phyloP scores from a whole-genome alignment of 345 rosid species.

The Garcia nutans region DNA sequence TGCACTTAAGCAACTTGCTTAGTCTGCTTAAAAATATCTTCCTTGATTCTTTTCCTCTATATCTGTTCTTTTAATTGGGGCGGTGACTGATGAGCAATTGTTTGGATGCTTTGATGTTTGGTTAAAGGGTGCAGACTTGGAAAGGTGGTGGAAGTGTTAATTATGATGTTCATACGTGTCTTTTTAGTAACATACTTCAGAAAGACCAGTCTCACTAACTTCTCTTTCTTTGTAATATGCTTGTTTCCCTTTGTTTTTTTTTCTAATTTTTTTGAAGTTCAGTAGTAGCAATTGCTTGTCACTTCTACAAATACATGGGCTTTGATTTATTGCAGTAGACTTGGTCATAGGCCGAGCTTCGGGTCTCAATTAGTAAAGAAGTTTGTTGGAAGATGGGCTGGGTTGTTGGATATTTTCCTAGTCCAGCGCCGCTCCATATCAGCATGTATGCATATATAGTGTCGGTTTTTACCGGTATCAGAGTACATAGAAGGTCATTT shows the following conservation, averaged over 20 bases:
- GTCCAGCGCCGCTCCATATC: no score
- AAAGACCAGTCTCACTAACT: not conserved
- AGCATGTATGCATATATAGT: no score
- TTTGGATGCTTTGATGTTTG: conserved; percentile 21
- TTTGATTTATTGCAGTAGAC: no score
- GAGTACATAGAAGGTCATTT: no score
- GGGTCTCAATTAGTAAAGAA: no score
- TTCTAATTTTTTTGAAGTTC: no score
- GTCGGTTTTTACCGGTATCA: no score
- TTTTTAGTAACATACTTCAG: not conserved
- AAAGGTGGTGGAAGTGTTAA: conserved; percentile 10
- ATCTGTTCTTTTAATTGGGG: not conserved
- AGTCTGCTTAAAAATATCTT: conserved; percentile 2
- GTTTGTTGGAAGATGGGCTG: no score
- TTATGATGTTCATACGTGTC: not conserved
- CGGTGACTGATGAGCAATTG: conserved; percentile 16
- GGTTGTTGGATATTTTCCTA: no score
- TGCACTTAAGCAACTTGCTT: conserved; percentile 1
- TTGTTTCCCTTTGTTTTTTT: not conserved
- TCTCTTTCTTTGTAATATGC: not conserved
- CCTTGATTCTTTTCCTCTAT: not conserved
- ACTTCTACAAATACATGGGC: no score
- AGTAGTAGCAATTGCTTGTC: no score
- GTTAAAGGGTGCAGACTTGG: not conserved
- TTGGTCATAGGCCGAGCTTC: no score